Percentiles rank a stretch among this genome's conserved stretches.
These are phyloP conservation scores for Ophiocordyceps camponoti-saundersi DNA, from an alignment of 2,329 filamentous ascomycete species.

Conservation along the genomic window DNA sequence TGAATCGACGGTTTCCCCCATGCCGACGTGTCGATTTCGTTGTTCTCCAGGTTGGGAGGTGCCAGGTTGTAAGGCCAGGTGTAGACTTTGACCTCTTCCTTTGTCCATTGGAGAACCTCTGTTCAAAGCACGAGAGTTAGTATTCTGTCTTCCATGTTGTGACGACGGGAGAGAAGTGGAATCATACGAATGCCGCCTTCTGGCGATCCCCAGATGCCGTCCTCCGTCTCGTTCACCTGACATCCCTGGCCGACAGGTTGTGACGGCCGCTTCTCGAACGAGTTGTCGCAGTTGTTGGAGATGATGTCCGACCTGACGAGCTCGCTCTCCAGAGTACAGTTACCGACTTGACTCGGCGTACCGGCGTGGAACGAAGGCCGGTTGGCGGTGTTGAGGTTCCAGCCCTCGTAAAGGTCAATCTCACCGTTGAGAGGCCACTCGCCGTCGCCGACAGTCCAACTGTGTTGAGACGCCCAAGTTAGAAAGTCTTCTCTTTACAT, in stretches of 20 bases:
- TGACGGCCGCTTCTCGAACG: background rate
- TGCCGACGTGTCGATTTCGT: background rate
- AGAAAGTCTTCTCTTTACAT: too few relatives aligned
- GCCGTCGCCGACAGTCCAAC: slow-evolving; percentile 25
- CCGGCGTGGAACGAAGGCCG: slow-evolving; percentile 33
- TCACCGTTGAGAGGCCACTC: slow-evolving; percentile 44
- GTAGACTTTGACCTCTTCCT: slow-evolving; percentile 18
- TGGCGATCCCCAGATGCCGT: slow-evolving; percentile 1
- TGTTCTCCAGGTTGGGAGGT: slow-evolving; percentile 11
- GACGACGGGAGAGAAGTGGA: too few relatives aligned
- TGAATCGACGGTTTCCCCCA: slow-evolving; percentile 1
- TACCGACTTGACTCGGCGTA: background rate
- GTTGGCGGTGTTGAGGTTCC: slow-evolving; percentile 35
- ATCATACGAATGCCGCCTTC: slow-evolving; percentile 1
- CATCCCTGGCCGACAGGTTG: slow-evolving; percentile 1
- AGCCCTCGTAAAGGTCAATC: slow-evolving; percentile 49
- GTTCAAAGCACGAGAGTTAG: background rate
- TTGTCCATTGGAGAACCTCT: slow-evolving; percentile 21
- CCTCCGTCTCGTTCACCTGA: background rate
- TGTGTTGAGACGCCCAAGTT: background rate
- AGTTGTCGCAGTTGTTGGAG: slow-evolving; percentile 1
- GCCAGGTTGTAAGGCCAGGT: slow-evolving; percentile 12
- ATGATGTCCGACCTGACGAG: background rate
- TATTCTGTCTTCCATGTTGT: background rate
- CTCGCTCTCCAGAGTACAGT: background rate